These are phyloP conservation scores for Colletotrichum limetticola DNA, from an alignment of 2,329 filamentous ascomycete species.

Conservation along the genomic window DNA sequence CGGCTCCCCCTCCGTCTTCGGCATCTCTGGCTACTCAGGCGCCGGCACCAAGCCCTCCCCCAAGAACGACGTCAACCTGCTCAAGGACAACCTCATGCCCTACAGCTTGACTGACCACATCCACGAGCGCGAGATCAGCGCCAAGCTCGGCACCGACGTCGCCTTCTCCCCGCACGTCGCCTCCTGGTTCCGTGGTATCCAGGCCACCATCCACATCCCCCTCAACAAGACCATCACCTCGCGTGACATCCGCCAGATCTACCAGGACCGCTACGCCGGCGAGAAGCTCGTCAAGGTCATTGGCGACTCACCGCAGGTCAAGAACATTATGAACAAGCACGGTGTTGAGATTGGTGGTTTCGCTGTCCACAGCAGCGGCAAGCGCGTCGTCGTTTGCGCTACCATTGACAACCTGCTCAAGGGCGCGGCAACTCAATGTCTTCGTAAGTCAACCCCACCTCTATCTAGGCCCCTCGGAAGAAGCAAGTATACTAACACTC, in stretches of 20 bases:
- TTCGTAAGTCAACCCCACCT: constrained; percentile 71
- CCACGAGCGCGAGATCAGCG: constrained; percentile 90
- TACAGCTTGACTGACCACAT: constrained; percentile 95
- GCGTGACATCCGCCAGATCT: constrained; percentile 91
- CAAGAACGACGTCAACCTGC: constrained; percentile 88
- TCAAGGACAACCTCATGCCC: constrained; percentile 89
- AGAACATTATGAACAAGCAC: constrained; percentile 85
- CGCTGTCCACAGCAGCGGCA: constrained; percentile 88
- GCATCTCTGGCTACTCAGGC: constrained; percentile 93
- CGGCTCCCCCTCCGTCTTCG: constrained; percentile 85
- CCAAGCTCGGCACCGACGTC: constrained; percentile 78
- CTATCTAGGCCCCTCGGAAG: too few relatives aligned
- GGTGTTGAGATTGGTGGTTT: constrained; percentile 95
- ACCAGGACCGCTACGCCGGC: constrained; percentile 95
- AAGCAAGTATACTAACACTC: neutral
- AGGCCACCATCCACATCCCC: constrained; percentile 90
- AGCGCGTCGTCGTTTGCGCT: constrained; percentile 92
- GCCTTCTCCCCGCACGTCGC: constrained; percentile 95
- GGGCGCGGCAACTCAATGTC: constrained; percentile 91
- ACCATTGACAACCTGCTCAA: constrained; percentile 96
- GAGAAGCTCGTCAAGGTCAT: constrained; percentile 95
- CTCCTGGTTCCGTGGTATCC: constrained; percentile 97
- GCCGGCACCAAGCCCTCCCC: constrained; percentile 93
- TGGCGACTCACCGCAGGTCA: constrained; percentile 86
- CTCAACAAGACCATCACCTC: constrained; percentile 88